Conservation (phyloP, 108 stramenopile genomes). For the Cyclotella sp. region DNA sequence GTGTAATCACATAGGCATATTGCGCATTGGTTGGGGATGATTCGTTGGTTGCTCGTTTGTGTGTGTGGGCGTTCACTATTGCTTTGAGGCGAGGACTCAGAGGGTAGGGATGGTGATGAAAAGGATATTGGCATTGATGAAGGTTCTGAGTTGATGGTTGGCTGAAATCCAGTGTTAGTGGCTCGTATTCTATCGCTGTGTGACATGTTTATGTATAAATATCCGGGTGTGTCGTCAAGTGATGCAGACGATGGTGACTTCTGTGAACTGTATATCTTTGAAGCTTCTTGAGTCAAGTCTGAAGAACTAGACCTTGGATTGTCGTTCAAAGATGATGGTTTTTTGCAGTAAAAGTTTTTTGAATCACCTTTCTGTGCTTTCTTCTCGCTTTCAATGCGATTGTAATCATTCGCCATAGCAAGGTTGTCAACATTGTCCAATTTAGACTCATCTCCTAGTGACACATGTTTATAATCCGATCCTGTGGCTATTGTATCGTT, state of each 20-base stretch:
- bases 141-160: not conserved
- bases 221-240: not conserved
- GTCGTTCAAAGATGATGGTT: not conserved
- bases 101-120: too few relatives aligned
- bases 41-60: not conserved
- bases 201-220: not conserved
- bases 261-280: not conserved
- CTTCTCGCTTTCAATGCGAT: too few relatives aligned
- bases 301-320: not conserved
- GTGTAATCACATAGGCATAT: constrained; percentile 73
- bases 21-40: constrained; percentile 74
- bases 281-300: not conserved
- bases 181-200: not conserved
- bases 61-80: not conserved
- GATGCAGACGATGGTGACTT: not conserved
- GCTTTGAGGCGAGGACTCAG: too few relatives aligned
- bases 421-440: too few relatives aligned
- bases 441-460: too few relatives aligned
- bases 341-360: too few relatives aligned
- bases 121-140: not conserved
- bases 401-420: too few relatives aligned
- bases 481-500: too few relatives aligned
- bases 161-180: not conserved
- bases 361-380: too few relatives aligned
- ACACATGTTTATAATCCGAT: too few relatives aligned